Evolutionary conservation across 2,329 filamentous ascomycete genomes (phyloP), one percentile per base, ranked within the genome.

Genomic region (Blastomyces parvus): DNA sequence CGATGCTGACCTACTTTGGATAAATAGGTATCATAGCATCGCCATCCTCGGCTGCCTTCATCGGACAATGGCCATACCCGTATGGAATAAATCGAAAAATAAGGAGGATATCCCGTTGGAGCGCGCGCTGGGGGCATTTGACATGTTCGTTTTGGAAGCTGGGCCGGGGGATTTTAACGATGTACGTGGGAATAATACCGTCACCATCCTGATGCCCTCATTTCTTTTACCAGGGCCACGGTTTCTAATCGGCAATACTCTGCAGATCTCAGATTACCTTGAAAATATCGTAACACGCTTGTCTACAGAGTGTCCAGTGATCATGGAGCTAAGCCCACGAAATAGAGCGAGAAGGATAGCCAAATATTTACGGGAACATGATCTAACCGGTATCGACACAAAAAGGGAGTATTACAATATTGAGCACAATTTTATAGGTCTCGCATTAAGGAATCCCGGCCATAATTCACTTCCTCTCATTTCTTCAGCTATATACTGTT

Each of bases 401-500:
- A 83, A 85, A 8, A 73, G 79, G 52, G 84, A 88, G 62, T 97
- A 94, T 72, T 86, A 90, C 68, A 87, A 88, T 64, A 77, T 97
- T 64, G 85, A 89, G 66, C 96, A 97, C 74, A 95, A 90, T 69
- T 89, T 96, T 69, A 86, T 99, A 63, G 91, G 91, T 11, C 81
- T 95, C 65, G 90, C 89, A 3, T 79, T 97, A 53, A 86, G 85
- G 44, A 86, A 89, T 59, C 77, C 83, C 7, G 82, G 83, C 0
- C 91, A 96, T 70, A 86, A 89, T 36, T 93, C 91, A 1, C 81
- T 97, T 9, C 94, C 93, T 1, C 82, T 97, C 60, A 88, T 97
- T 65, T 94, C 91, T 1, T 88, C 88, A 62, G 88, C 88, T 64
- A 96, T 97, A 66, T 99, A 88, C 76, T 94, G 89, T 71, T 87